These are phyloP conservation scores for Magnolia kwangsiensis DNA, from an alignment of 164 flowering plant genomes.

Conservation along the genomic window DNA sequence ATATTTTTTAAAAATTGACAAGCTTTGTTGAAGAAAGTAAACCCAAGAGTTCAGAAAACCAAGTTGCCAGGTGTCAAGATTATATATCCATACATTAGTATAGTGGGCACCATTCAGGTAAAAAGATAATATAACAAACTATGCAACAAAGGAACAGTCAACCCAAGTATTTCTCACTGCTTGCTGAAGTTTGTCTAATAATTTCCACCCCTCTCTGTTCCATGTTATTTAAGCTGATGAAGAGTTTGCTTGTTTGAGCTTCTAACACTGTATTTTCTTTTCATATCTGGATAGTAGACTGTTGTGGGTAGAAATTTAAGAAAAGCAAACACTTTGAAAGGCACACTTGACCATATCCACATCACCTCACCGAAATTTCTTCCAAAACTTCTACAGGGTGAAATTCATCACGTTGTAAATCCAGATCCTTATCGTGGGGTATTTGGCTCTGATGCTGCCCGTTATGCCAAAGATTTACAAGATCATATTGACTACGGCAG, in stretches of 20 bases:
- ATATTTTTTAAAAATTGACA: too few relatives aligned
- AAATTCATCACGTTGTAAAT: constrained; percentile 90
- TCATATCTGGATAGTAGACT: neutral
- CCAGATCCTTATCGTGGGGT: constrained; percentile 93
- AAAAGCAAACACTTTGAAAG: neutral
- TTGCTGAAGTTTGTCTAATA: neutral
- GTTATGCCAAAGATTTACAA: constrained; percentile 84
- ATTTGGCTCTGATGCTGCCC: constrained; percentile 71
- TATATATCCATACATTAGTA: too few relatives aligned
- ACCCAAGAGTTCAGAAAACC: too few relatives aligned
- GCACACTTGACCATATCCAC: neutral
- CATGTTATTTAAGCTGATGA: neutral
- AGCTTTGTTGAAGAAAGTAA: too few relatives aligned
- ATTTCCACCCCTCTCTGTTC: neutral
- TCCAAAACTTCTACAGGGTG: constrained; percentile 58
- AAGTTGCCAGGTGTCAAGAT: too few relatives aligned
- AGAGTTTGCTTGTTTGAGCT: neutral
- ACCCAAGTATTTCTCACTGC: too few relatives aligned
- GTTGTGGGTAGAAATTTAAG: neutral
- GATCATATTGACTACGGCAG: constrained; percentile 93
- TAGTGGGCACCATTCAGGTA: too few relatives aligned
- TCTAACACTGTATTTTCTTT: too few relatives aligned
- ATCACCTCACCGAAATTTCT: constrained; percentile 5
- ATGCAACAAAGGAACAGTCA: too few relatives aligned
- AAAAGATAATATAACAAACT: too few relatives aligned